Conservation (phyloP, 2,329 filamentous ascomycete genomes). For the Bipolaris gigantea region DNA sequence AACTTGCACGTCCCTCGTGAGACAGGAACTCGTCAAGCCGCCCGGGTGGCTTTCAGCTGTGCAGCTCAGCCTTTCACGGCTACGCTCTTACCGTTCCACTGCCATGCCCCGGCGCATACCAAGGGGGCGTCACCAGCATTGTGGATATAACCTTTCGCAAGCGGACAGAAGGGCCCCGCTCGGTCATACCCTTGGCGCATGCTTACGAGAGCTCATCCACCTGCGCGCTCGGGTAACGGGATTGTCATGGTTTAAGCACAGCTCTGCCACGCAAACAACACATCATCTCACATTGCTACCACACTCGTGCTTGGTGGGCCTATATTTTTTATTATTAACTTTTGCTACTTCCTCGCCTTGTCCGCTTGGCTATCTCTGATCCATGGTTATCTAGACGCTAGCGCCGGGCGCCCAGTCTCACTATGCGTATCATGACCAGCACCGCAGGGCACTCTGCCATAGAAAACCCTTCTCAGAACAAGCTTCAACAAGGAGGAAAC, state of each 20-base stretch:
- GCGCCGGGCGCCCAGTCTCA: neutral
- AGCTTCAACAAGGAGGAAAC: conserved; percentile 20
- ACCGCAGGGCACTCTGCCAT: conserved; percentile 29
- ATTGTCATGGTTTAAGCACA: conserved; percentile 4
- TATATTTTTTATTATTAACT: neutral
- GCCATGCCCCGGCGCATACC: conserved; percentile 3
- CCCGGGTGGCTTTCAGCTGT: conserved; percentile 2
- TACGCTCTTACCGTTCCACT: conserved; percentile 1
- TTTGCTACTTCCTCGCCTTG: neutral
- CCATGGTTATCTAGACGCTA: neutral
- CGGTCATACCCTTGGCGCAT: conserved; percentile 7
- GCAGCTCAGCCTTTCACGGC: conserved; percentile 6
- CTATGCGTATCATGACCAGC: conserved; percentile 20
- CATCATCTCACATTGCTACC: neutral
- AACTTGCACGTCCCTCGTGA: neutral
- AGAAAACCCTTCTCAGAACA: conserved; percentile 29
- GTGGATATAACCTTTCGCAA: conserved; percentile 1
- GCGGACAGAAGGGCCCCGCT: conserved; percentile 8
- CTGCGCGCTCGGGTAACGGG: conserved; percentile 7
- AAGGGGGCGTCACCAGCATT: conserved; percentile 11
- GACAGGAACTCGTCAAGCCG: neutral
- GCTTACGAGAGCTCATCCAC: conserved; percentile 5
- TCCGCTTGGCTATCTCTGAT: neutral
- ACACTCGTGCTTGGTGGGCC: neutral
- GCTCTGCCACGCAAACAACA: neutral